phyloP scores from a whole-genome alignment of 352 stramenopile species.

The Blastocystis sp. region DNA sequence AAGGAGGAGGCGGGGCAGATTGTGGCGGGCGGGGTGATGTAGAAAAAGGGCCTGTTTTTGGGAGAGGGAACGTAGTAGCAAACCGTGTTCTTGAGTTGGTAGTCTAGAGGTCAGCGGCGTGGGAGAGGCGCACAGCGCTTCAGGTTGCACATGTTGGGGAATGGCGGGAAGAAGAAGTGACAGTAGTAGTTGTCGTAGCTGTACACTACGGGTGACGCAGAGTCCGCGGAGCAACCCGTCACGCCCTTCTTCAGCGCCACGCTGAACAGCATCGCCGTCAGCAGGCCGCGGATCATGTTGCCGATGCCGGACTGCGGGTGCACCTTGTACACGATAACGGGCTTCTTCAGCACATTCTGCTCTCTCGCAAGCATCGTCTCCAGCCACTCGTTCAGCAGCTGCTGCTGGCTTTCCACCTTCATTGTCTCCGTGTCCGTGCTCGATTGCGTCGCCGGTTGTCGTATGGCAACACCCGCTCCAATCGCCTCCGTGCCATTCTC shows the following conservation, averaged over 20 bases:
- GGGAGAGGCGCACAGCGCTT: not conserved
- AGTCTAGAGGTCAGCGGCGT: not conserved
- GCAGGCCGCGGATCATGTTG: conserved; percentile 59
- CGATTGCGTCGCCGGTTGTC: too few relatives aligned
- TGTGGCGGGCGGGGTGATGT: not conserved
- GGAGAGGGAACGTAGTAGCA: not conserved
- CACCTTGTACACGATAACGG: conserved; percentile 13
- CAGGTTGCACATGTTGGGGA: not conserved
- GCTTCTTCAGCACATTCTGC: not conserved
- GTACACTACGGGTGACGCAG: not conserved
- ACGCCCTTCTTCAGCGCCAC: conserved; percentile 14
- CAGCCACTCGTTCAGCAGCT: not conserved
- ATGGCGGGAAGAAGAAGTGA: conserved; percentile 17
- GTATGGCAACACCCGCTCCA: too few relatives aligned
- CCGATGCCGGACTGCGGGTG: conserved; percentile 49
- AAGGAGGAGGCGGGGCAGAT: not conserved
- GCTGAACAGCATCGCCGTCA: conserved; percentile 5
- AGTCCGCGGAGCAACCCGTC: not conserved
- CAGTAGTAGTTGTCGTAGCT: not conserved
- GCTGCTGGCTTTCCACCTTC: not conserved
- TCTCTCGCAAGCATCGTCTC: not conserved
- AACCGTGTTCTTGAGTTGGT: not conserved
- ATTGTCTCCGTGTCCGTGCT: too few relatives aligned
- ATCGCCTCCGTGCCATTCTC: too few relatives aligned
- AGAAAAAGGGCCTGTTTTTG: not conserved